These are phyloP conservation scores for Penicillium robsamsonii DNA, from an alignment of 495 filamentous ascomycete genomes.

Conservation along the genomic window DNA sequence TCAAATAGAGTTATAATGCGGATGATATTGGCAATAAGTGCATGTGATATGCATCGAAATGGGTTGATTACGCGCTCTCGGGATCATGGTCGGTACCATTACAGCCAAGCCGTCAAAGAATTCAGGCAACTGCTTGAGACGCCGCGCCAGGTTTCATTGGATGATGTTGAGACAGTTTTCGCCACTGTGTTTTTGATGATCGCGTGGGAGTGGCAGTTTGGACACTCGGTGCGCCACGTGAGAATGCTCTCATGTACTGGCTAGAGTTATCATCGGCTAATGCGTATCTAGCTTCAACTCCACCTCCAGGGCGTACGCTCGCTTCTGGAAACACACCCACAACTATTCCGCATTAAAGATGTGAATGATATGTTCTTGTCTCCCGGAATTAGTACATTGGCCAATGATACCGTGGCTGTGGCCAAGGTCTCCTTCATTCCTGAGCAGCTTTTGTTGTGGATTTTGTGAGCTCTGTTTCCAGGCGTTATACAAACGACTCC, in stretches of 20 bases:
- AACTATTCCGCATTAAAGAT: slow-evolving; percentile 37
- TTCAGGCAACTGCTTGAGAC: slow-evolving; percentile 42
- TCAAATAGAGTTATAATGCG: slow-evolving; percentile 45
- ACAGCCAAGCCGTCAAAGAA: slow-evolving; percentile 43
- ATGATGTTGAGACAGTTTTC: slow-evolving; percentile 40
- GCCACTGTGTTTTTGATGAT: slow-evolving; percentile 46
- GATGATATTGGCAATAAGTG: slow-evolving; percentile 42
- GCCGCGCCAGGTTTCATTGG: slow-evolving; percentile 27
- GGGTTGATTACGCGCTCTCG: slow-evolving; percentile 31
- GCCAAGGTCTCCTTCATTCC: slow-evolving; percentile 39
- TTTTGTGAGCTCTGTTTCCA: slow-evolving; percentile 27
- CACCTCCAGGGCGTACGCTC: slow-evolving; percentile 44
- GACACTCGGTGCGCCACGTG: slow-evolving; percentile 38
- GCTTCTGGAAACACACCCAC: slow-evolving; percentile 38
- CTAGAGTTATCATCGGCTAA: not conserved
- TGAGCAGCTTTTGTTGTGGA: slow-evolving; percentile 43
- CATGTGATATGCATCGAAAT: slow-evolving; percentile 43
- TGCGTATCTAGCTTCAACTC: slow-evolving; percentile 27
- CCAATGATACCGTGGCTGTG: slow-evolving; percentile 13
- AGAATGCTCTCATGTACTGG: not conserved
- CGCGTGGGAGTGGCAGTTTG: slow-evolving; percentile 45
- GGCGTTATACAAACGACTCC: not conserved
- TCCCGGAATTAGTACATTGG: slow-evolving; percentile 16
- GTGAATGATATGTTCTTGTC: slow-evolving; percentile 35
- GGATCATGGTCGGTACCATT: slow-evolving; percentile 42